Conservation (phyloP, 345 rosid genomes). For the Sonneratia caseolaris region DNA sequence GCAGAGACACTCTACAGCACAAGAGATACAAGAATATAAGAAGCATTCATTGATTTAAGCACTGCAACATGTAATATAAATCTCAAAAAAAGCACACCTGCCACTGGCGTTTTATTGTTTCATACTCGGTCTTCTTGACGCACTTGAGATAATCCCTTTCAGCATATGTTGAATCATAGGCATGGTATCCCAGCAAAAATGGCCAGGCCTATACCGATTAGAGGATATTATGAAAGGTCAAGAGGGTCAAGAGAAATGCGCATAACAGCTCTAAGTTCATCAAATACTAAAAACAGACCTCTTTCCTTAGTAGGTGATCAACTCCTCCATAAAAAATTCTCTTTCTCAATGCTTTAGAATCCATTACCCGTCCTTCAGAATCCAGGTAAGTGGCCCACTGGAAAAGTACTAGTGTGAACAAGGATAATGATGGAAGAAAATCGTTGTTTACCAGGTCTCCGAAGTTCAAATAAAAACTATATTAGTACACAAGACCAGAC, state of each 20-base stretch:
- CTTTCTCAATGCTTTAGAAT: conserved; percentile 58
- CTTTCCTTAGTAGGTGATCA: conserved; percentile 61
- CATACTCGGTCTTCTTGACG: conserved; percentile 57
- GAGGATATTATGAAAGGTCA: background rate
- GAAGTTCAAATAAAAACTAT: background rate
- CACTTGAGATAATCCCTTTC: conserved; percentile 71
- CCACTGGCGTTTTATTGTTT: conserved; percentile 84
- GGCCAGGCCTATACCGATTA: conserved; percentile 57
- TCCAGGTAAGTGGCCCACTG: conserved; percentile 84
- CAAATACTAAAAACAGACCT: conserved; percentile 42
- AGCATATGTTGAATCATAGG: conserved; percentile 73
- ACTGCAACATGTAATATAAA: background rate
- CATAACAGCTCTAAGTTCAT: conserved; percentile 1
- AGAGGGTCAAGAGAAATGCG: background rate
- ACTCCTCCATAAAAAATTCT: conserved; percentile 94
- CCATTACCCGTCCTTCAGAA: conserved; percentile 72
- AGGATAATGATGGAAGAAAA: background rate
- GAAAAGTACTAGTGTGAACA: conserved; percentile 13
- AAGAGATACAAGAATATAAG: conserved; percentile 1
- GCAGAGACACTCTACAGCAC: conserved; percentile 72
- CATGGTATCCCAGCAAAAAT: conserved; percentile 70
- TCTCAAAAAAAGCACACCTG: conserved; percentile 42
- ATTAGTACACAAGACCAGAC: background rate
- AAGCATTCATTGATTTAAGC: background rate
- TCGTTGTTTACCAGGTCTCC: background rate